Conservation (phyloP, 495 filamentous ascomycete species). For the Chaetomium tenue region DNA sequence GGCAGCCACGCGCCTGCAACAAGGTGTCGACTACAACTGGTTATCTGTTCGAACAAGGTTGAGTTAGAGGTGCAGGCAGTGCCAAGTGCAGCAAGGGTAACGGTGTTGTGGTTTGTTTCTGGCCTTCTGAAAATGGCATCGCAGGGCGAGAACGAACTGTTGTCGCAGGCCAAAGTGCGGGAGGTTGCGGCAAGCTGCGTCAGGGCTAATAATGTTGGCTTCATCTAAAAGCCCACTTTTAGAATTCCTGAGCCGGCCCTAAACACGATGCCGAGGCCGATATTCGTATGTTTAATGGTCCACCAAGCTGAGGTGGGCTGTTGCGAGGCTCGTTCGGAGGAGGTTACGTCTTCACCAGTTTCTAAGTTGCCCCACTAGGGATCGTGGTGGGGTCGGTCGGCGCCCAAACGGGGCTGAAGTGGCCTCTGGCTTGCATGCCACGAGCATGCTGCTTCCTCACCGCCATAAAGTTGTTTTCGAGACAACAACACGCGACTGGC, state of each 20-base stretch:
- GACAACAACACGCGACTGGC: constrained; percentile 6
- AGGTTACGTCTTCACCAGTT: neutral
- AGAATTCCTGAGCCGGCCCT: neutral
- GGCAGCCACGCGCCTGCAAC: constrained; percentile 39
- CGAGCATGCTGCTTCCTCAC: constrained; percentile 20
- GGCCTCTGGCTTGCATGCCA: constrained; percentile 2
- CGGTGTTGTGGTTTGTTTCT: neutral
- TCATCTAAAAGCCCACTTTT: neutral
- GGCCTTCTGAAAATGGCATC: neutral
- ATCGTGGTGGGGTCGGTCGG: constrained; percentile 1
- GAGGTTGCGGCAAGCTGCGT: neutral
- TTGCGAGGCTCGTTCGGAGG: neutral
- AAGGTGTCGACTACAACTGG: constrained; percentile 23
- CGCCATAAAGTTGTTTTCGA: constrained; percentile 24
- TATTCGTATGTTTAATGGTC: neutral
- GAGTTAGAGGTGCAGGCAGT: neutral
- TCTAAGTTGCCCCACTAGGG: neutral
- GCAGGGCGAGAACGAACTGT: neutral
- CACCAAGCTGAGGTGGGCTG: neutral
- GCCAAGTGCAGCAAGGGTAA: neutral
- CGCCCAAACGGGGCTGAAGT: constrained; percentile 15
- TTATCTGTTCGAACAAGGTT: constrained; percentile 2
- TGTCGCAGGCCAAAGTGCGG: no score
- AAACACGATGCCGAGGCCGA: no score
- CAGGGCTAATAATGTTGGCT: neutral